Percentiles rank a stretch among this genome's conserved stretches.
phyloP scores from a whole-genome alignment of 352 stramenopile species.

The Phytophthora palmivora region DNA sequence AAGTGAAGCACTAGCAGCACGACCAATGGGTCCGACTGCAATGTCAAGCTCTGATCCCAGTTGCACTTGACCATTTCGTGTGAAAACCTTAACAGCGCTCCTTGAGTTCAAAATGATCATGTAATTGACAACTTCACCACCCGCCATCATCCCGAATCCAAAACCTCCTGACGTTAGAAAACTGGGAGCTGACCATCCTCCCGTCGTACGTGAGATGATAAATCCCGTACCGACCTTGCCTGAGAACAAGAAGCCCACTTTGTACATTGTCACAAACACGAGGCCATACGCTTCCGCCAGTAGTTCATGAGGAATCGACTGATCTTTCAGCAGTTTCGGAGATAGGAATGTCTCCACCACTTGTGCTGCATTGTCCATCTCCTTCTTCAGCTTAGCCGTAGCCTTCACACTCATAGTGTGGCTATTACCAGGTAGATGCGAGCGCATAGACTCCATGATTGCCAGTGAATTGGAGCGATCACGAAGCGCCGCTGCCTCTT shows the following conservation, averaged over 20 bases:
- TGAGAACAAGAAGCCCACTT: conserved; percentile 80
- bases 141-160: conserved; percentile 88
- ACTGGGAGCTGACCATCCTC: conserved; percentile 76
- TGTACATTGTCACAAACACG: conserved; percentile 87
- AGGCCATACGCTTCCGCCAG: conserved; percentile 77
- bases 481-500: conserved; percentile 43
- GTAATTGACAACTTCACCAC: conserved; percentile 82
- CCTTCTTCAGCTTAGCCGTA: conserved; percentile 63
- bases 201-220: conserved; percentile 73
- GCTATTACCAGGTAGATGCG: conserved; percentile 25
- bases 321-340: conserved; percentile 78
- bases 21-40: conserved; percentile 70
- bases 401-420: conserved; percentile 68
- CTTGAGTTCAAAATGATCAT: conserved; percentile 83
- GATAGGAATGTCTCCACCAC: conserved; percentile 80
- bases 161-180: conserved; percentile 77
- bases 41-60: conserved; percentile 79
- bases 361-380: conserved; percentile 67
- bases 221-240: conserved; percentile 83
- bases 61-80: conserved; percentile 85
- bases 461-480: conserved; percentile 71
- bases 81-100: conserved; percentile 77
- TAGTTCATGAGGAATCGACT: conserved; percentile 82
- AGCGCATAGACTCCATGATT: conserved; percentile 42
- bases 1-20: conserved; percentile 66